These are phyloP conservation scores for Botrytis tulipae DNA, from an alignment of 2,329 filamentous ascomycete genomes.

Conservation along the genomic window DNA sequence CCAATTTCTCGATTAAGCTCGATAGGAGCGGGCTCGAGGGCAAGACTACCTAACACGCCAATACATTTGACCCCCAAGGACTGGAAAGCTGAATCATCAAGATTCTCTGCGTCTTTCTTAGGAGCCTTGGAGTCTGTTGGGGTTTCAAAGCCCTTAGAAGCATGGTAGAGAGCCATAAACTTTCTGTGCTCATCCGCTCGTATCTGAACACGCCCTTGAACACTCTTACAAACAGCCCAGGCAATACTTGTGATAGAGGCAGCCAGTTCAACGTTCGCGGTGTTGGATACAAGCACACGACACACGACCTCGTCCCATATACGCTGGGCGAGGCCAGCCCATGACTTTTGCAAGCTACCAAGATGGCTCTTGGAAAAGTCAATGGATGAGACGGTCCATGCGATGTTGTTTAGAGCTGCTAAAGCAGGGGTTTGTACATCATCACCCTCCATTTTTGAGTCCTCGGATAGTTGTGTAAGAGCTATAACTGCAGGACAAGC, in stretches of 20 bases:
- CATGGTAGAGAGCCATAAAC: conserved; percentile 65
- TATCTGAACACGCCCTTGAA: conserved; percentile 50
- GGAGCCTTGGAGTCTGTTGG: conserved; percentile 27
- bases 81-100: conserved; percentile 54
- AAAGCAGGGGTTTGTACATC: conserved; percentile 54
- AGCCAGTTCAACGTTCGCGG: conserved; percentile 59
- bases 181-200: conserved; percentile 55
- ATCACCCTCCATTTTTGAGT: conserved; percentile 38
- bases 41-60: conserved; percentile 63
- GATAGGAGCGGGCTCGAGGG: conserved; percentile 52
- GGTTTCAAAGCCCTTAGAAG: conserved; percentile 46
- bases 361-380: conserved; percentile 57
- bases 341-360: conserved; percentile 49
- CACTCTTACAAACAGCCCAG: conserved; percentile 61
- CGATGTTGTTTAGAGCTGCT: conserved; percentile 63
- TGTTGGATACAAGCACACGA: conserved; percentile 58
- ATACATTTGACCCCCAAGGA: conserved; percentile 64
- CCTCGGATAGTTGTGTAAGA: conserved; percentile 25
- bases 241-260: conserved; percentile 62
- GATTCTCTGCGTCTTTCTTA: conserved; percentile 26
- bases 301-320: conserved; percentile 59
- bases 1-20: conserved; percentile 61
- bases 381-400: conserved; percentile 63
- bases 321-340: conserved; percentile 52
- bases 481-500: conserved; percentile 35